phyloP scores from a whole-genome alignment of 1,284 basidiomycete genomes.

The Wolfiporia cocos region DNA sequence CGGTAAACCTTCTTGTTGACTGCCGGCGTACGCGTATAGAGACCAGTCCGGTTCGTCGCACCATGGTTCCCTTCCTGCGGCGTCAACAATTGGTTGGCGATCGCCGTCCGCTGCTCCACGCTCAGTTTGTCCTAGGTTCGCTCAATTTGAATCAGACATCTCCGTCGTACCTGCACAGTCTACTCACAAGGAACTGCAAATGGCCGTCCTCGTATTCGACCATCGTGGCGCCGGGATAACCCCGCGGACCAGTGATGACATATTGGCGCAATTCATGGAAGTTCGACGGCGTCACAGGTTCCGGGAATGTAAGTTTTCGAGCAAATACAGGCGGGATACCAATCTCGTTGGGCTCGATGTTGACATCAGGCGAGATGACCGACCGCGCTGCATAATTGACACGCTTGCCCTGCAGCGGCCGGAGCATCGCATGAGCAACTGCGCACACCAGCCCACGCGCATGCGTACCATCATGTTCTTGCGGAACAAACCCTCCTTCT shows the following conservation, averaged over 20 bases:
- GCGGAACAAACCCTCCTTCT: conserved; percentile 98
- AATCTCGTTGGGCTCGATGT: conserved; percentile 99
- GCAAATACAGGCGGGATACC: conserved; percentile 98
- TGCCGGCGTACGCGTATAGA: conserved; percentile 66
- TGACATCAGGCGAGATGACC: conserved; percentile 98
- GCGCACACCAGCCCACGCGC: no score
- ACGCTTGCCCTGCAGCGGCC: conserved; percentile 79
- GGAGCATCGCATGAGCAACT: no score
- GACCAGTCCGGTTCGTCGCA: conserved; percentile 42
- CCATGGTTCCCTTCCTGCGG: conserved; percentile 73
- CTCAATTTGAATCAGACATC: no score
- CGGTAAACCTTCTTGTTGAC: conserved; percentile 98
- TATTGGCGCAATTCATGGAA: conserved; percentile 85
- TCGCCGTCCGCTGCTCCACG: conserved; percentile 86
- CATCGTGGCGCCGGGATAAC: conserved; percentile 91
- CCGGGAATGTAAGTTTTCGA: conserved; percentile 94
- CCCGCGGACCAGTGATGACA: conserved; percentile 89
- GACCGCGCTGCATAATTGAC: conserved; percentile 99
- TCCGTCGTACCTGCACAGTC: no score
- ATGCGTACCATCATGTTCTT: conserved; percentile 98
- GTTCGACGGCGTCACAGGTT: conserved; percentile 93
- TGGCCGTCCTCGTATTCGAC: conserved; percentile 95
- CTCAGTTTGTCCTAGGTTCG: conserved; percentile 71
- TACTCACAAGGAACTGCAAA: conserved; percentile 72
- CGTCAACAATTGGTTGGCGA: conserved; percentile 96